Percentiles rank a stretch among this genome's conserved stretches.
These are phyloP conservation scores for Panus rudis DNA, from an alignment of 768 basidiomycete genomes.

Conservation along the genomic window DNA sequence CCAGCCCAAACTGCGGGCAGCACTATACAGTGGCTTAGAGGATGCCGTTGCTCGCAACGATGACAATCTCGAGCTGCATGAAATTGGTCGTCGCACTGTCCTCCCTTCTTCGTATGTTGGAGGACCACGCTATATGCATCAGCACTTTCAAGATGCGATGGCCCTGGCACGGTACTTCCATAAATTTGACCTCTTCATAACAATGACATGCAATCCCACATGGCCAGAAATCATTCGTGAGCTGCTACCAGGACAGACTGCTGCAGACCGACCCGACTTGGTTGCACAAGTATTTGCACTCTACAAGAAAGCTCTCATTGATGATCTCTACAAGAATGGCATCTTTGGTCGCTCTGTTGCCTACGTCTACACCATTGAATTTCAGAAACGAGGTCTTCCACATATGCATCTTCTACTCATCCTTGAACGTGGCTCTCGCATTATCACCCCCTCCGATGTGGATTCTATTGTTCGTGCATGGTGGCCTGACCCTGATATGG, in stretches of 20 bases:
- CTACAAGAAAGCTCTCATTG: conserved; percentile 28
- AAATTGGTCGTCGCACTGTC: conserved; percentile 27
- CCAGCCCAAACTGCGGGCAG: conserved; percentile 28
- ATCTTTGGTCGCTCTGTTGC: conserved; percentile 36
- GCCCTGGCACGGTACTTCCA: conserved; percentile 32
- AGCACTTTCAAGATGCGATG: conserved; percentile 38
- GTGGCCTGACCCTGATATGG: conserved; percentile 33
- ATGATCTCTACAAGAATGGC: conserved; percentile 27
- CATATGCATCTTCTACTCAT: conserved; percentile 46
- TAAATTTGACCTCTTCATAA: conserved; percentile 40
- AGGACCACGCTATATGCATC: conserved; percentile 34
- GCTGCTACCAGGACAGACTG: conserved; percentile 31
- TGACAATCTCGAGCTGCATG: neutral
- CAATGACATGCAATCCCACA: conserved; percentile 42
- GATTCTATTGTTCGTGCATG: conserved; percentile 34
- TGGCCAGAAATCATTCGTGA: conserved; percentile 39
- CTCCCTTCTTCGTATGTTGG: conserved; percentile 36
- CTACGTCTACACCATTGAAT: conserved; percentile 45
- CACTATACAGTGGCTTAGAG: conserved; percentile 26
- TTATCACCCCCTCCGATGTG: conserved; percentile 29
- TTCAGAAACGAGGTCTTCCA: conserved; percentile 49
- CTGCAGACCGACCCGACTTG: conserved; percentile 39
- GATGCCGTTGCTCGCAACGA: conserved; percentile 25
- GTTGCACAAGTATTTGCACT: conserved; percentile 36
- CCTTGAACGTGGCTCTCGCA: conserved; percentile 26